Base-by-base conservation (phyloP, 345 rosid species). In the Dipteronia sinensis region DNA sequence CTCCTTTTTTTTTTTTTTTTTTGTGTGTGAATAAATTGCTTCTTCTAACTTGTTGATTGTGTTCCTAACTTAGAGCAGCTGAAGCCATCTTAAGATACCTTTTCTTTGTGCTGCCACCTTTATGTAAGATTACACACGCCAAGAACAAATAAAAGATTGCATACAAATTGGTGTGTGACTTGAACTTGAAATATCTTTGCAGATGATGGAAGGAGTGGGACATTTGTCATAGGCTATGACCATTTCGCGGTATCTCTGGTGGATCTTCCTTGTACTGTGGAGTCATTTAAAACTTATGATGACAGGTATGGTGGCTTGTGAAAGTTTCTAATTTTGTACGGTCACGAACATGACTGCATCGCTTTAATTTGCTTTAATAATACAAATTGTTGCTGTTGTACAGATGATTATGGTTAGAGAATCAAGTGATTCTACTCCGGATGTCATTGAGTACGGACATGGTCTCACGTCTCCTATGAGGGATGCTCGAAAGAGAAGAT, bases 351-450 rank as follows among this genome's bases (percentile, higher is more conserved):
- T 29, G 62, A 27, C 12, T 61, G 47, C 29, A 34, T 74, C 64
- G 42, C 44, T 53, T 27, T n/a, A n/a, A n/a, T n/a, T n/a, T 27
- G 40, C 25, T 56, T 65, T 16, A 17, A 62, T 74, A 13, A 65
- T 67, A 31, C 44, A 76, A 72, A 53, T 25, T 79, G 17, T 71
- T 69, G 51, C 31, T 13, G 29, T 67, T 77, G 40, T 51, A 27
- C 83, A 94, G 99, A 94, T 97, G 97, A 88, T 97, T 77, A 83
- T 97, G 98, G 95, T 97, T 79, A 91, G 98, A 83, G 99, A 93
- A n/a, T n/a, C n/a, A 63, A 90, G 87, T 79, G 99, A 94, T 80
- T 83, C 88, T 42, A 88, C 94, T 51, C 93, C 97, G 47, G 98
- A 86, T 79, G 88, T 84, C 44, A 85, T 89, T 83, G 98, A 94